These are phyloP conservation scores for Colletotrichum karsti DNA, from an alignment of 2,329 filamentous ascomycete species.

Conservation along the genomic window DNA sequence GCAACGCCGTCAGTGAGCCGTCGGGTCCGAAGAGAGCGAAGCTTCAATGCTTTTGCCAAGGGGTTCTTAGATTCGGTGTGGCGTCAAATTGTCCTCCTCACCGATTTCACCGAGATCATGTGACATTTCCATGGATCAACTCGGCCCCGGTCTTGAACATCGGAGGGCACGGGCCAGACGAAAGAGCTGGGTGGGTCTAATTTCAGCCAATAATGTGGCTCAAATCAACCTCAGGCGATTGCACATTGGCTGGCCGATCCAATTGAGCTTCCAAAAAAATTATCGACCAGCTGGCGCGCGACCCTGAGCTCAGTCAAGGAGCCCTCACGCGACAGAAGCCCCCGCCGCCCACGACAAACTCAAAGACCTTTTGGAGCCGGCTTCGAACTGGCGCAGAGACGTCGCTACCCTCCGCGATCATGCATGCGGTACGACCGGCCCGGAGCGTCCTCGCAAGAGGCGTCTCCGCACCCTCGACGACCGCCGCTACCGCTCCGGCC, in stretches of 20 bases:
- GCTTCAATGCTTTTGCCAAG: neutral
- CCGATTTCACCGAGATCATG: neutral
- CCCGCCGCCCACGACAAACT: neutral
- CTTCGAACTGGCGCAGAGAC: constrained; percentile 25
- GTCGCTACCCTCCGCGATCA: constrained; percentile 42
- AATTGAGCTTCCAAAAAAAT: constrained; percentile 31
- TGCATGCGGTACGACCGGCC: constrained; percentile 65
- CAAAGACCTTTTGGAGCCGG: constrained; percentile 22
- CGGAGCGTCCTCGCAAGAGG: constrained; percentile 62
- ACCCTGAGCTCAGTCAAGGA: constrained; percentile 13
- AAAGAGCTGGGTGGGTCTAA: neutral
- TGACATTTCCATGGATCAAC: neutral
- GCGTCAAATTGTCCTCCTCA: neutral
- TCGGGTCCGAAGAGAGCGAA: neutral
- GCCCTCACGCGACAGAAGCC: constrained; percentile 20
- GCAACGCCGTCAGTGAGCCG: neutral
- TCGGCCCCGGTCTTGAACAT: neutral
- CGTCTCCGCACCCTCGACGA: constrained; percentile 47
- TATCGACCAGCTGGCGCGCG: constrained; percentile 30
- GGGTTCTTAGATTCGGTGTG: neutral
- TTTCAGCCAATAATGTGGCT: constrained; percentile 16
- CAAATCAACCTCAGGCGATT: constrained; percentile 7
- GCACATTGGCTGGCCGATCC: constrained; percentile 6
- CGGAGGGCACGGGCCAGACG: neutral
- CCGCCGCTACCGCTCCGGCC: constrained; percentile 28